Evolutionary conservation across 495 filamentous ascomycete species (phyloP), one percentile per base, ranked within the genome.

Genomic region (Podospora sp.): DNA sequence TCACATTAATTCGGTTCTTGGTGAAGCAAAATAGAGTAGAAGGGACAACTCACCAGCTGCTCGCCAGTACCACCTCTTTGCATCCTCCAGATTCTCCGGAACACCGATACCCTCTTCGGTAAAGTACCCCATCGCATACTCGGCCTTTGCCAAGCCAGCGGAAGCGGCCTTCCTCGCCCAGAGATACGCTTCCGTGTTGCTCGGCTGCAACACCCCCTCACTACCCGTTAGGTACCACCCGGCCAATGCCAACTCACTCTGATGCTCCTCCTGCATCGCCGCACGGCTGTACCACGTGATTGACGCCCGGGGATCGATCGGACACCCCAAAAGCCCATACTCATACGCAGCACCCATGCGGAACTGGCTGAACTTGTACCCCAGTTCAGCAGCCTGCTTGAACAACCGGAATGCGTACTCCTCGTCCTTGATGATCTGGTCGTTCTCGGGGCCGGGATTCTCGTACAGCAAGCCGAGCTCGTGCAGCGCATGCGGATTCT

Each of bases 61-160:
- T 79, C 94, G 86, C 86, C 93, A 97, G 81, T 99, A 99, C 95
- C 95, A 99, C 72, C 92, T 86, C 82, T 97, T 97, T 21, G 94
- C 95, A 80, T 97, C 95, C 72, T 99, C 95, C 68, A 97, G 66
- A 75, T 93, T 93, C 4, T 90, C 86, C 27, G 88, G 83, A 60
- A 90, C 87, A n/a, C 95, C 95, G 69, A 99, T 97, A 0, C 95
- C 95, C 33, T 93, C 90, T 77, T 99, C 95, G 0, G 93, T 96
- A 70, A 95, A 98, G 76, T 97, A 97, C 1, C 95, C 95, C 92
- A 99, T 94, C 0, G 95, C 95, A 82, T 97, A 97, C 78, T 97
- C 91, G 0, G 94, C 95, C 82, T 98, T 98, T 5, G 89, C 86
- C 36, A 97, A 79, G 7, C 93, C 92, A 12, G 91, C 88, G 55